phyloP scores from a whole-genome alignment of 495 filamentous ascomycete genomes.

The Penicillium malachiteum region DNA sequence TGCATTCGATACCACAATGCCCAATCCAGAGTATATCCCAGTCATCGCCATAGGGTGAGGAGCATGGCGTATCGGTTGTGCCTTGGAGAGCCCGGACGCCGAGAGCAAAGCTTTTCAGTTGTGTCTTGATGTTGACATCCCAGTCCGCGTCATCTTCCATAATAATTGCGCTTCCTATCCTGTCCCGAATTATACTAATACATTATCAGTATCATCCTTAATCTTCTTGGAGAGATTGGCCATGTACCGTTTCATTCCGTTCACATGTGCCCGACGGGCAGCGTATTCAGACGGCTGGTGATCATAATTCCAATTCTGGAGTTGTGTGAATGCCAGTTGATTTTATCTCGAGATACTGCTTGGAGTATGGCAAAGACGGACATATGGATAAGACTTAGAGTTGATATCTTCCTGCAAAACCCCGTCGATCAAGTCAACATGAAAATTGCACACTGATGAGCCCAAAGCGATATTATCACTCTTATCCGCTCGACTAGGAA shows the following conservation, averaged over 20 bases:
- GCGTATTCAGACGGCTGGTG: background rate
- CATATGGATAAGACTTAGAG: conserved; percentile 25
- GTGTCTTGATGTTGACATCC: conserved; percentile 46
- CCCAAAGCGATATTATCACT: conserved; percentile 57
- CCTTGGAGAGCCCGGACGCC: conserved; percentile 14
- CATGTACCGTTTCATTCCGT: conserved; percentile 1
- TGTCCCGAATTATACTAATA: background rate
- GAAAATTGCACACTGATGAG: conserved; percentile 49
- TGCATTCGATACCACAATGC: conserved; percentile 39
- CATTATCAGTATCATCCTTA: conserved; percentile 14
- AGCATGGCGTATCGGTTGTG: background rate
- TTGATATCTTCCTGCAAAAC: conserved; percentile 19
- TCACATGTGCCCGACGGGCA: background rate
- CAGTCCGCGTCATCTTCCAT: conserved; percentile 56
- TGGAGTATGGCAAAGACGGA: background rate
- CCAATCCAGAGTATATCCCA: conserved; percentile 59
- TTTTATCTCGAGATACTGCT: background rate
- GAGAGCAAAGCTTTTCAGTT: conserved; percentile 44
- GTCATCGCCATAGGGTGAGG: conserved; percentile 47
- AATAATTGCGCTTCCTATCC: conserved; percentile 36
- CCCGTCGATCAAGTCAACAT: conserved; percentile 53
- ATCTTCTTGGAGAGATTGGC: conserved; percentile 5
- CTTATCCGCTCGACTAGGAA: conserved; percentile 42
- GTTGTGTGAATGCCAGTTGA: background rate
- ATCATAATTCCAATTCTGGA: conserved; percentile 1